These are phyloP conservation scores for Skeletonema potamos DNA, from an alignment of 108 stramenopile genomes.

Conservation along the genomic window DNA sequence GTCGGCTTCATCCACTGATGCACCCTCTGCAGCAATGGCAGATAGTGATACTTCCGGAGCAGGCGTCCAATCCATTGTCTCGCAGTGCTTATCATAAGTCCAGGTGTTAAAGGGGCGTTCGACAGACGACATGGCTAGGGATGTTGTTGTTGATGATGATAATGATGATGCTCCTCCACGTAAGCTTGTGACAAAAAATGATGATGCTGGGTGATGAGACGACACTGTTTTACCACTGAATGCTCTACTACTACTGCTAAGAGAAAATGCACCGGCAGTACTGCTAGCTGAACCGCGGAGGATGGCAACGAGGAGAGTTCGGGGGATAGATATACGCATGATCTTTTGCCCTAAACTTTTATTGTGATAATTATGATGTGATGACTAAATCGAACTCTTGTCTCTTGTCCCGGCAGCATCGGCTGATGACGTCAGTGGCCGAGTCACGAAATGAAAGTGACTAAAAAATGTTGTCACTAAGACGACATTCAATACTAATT, in stretches of 20 bases:
- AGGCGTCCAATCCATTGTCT: slow-evolving; percentile 74
- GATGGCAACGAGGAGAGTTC: background rate
- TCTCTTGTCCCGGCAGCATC: too few species aligned
- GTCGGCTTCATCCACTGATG: slow-evolving; percentile 61
- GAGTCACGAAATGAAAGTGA: too few species aligned
- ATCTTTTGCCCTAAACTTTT: background rate
- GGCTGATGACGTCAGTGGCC: too few species aligned
- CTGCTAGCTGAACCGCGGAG: background rate
- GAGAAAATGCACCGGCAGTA: background rate
- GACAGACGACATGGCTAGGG: slow-evolving; percentile 25
- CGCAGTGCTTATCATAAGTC: slow-evolving; percentile 79
- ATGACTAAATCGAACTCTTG: too few species aligned
- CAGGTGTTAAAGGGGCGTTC: slow-evolving; percentile 71
- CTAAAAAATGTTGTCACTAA: too few species aligned
- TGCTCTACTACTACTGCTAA: background rate
- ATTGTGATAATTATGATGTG: background rate
- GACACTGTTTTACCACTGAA: background rate
- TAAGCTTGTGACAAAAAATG: background rate
- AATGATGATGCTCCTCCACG: background rate
- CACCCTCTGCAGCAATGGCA: slow-evolving; percentile 7
- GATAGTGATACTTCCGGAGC: slow-evolving; percentile 38
- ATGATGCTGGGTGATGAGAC: background rate
- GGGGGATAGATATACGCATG: background rate
- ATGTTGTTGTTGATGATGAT: background rate
- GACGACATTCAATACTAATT: too few species aligned